phyloP scores from a whole-genome alignment of 2,329 filamentous ascomycete genomes.

The Trichophyton rubrum region DNA sequence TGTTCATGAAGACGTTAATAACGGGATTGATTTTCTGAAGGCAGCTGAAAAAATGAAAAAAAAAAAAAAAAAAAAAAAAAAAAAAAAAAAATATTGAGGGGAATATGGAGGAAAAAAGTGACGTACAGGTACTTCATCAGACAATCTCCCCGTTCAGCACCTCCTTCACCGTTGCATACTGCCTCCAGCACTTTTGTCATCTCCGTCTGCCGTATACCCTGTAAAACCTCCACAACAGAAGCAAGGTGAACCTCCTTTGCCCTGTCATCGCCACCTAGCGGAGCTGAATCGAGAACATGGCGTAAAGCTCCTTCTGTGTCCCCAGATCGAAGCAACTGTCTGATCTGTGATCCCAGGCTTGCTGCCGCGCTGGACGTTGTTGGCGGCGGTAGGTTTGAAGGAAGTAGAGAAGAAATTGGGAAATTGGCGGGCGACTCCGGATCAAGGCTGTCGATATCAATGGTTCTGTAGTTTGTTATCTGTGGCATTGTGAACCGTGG shows the following conservation, averaged over 20 bases:
- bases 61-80: no score
- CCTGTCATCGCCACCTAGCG: constrained; percentile 45
- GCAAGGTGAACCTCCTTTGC: constrained; percentile 73
- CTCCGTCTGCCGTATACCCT: constrained; percentile 90
- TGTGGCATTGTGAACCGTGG: constrained; percentile 23
- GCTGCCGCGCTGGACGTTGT: constrained; percentile 67
- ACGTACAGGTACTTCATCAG: constrained; percentile 95
- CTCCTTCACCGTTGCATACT: constrained; percentile 66
- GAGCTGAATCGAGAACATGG: constrained; percentile 71
- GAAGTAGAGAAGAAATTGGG: constrained; percentile 70
- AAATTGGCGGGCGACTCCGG: constrained; percentile 88
- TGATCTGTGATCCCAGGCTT: constrained; percentile 63
- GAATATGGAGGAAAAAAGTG: not conserved
- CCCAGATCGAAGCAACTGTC: constrained; percentile 74
- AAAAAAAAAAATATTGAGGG: no score
- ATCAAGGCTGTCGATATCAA: constrained; percentile 85
- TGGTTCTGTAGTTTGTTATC: constrained; percentile 61
- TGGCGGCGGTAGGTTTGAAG: constrained; percentile 54
- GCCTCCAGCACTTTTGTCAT: constrained; percentile 80
- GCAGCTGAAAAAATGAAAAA: constrained; percentile 8
- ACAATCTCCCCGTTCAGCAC: constrained; percentile 75
- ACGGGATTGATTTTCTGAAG: not conserved
- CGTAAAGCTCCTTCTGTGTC: constrained; percentile 78
- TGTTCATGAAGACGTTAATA: constrained; percentile 25
- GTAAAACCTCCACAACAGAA: constrained; percentile 82